Percentiles rank a stretch among this genome's conserved stretches.
Conservation (phyloP, 495 filamentous ascomycete species). For the Podospora anserina region DNA sequence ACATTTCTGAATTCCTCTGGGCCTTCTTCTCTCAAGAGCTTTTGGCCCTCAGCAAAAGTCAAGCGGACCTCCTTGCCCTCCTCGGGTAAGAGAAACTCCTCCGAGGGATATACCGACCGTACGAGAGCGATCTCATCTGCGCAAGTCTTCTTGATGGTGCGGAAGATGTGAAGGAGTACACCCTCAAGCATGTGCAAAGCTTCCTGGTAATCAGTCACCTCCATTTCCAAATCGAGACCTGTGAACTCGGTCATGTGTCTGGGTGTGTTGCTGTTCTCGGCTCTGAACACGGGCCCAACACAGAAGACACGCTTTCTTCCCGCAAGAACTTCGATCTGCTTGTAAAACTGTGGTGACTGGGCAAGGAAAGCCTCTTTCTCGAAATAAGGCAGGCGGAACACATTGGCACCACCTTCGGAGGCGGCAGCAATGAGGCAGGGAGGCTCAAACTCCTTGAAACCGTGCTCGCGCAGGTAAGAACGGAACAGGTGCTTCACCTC, state of each 20-base stretch:
- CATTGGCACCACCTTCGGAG: constrained; percentile 89
- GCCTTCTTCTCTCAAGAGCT: constrained; percentile 74
- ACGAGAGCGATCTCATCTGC: constrained; percentile 64
- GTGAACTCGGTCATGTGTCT: constrained; percentile 96
- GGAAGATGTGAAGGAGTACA: constrained; percentile 86
- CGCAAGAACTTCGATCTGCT: constrained; percentile 93
- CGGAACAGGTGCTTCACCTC: constrained; percentile 78
- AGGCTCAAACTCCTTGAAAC: constrained; percentile 85
- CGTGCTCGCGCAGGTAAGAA: constrained; percentile 68
- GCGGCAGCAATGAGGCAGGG: constrained; percentile 87
- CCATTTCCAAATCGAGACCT: constrained; percentile 97
- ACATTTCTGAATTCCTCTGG: constrained; percentile 60
- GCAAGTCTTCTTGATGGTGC: constrained; percentile 69
- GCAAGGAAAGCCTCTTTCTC: constrained; percentile 72
- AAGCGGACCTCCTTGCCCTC: constrained; percentile 75
- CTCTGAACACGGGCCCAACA: constrained; percentile 85
- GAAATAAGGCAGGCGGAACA: constrained; percentile 92
- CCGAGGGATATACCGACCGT: constrained; percentile 57
- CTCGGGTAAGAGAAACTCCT: constrained; percentile 52
- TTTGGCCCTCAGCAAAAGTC: constrained; percentile 81
- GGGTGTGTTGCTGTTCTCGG: constrained; percentile 95
- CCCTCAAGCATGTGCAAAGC: constrained; percentile 76
- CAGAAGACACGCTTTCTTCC: constrained; percentile 88
- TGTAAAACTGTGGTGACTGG: constrained; percentile 78
- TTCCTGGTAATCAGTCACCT: constrained; percentile 87